Base-by-base conservation (phyloP, 2,329 filamentous ascomycete species). In the Fusarium vanettenii region DNA sequence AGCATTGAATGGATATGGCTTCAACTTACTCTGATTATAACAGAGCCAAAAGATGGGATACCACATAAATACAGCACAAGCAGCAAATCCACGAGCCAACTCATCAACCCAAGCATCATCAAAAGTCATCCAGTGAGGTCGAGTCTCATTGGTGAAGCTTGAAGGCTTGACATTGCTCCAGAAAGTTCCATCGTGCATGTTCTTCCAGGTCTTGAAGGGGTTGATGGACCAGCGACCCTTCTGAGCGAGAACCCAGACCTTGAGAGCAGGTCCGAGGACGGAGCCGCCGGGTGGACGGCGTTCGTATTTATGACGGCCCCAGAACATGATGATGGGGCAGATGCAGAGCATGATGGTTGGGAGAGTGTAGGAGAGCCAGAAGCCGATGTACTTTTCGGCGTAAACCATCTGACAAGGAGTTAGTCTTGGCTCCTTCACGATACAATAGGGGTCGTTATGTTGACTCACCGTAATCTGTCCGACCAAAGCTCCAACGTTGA, bases 71-170 rank as follows among this genome's bases (percentile, higher is more conserved):
- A 94, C 92, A 50, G 89, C 86, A 80, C 92, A 93, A 18, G 92
- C 92, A 64, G 87, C 85, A 73, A 93, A 87, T 10, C 92, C 93
- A 83, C 93, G 91, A 50, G 87, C 86, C 31, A 95, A 88, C 80
- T 95, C 92, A 79, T 94, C 93, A 41, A 95, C 93, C 92, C 92
- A 95, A 22, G 89, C 89, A 75, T 95, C 93, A 72, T 95, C 92
- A 76, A 94, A 95, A 3, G 89, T 92, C 92, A 95, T 95, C 92
- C 92, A 95, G 1, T 76, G 74, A 0, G 91, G 93, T 41, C 89
- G 90, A 59, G 84, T 82, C 22, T 83, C 83, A 48, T 87, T 84
- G 25, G 86, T 85, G 43, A 93, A 88, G n/a, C 84, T 84, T 74
- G 89, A 92, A 1, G 93, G 93, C 85, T 94, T 94, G 69, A 92